phyloP scores from a whole-genome alignment of 2,329 filamentous ascomycete genomes.

The Zarea fungicola region DNA sequence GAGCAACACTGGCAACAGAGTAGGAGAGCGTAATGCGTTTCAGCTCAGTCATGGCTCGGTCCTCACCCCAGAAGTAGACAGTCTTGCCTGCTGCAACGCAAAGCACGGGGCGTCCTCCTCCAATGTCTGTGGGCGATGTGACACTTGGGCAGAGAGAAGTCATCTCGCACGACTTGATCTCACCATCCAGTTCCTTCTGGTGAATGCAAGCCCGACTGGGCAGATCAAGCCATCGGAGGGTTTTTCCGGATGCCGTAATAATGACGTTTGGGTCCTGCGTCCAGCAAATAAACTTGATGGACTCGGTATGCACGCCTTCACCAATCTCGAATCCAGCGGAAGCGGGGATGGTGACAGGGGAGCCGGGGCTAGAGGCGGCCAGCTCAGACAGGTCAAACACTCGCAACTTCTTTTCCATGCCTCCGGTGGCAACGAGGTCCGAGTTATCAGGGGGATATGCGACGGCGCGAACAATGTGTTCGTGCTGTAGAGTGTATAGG shows the following conservation, averaged over 20 bases:
- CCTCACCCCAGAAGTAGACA: slow-evolving; percentile 85
- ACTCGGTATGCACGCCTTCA: slow-evolving; percentile 72
- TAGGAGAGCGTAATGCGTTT: slow-evolving; percentile 78
- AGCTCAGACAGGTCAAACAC: slow-evolving; percentile 79
- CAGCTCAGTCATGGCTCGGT: slow-evolving; percentile 62
- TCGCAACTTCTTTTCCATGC: slow-evolving; percentile 92
- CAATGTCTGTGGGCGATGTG: slow-evolving; percentile 56
- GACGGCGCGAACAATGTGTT: slow-evolving; percentile 91
- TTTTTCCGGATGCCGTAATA: slow-evolving; percentile 88
- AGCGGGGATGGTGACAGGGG: slow-evolving; percentile 46
- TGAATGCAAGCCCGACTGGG: slow-evolving; percentile 69
- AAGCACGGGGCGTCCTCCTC: slow-evolving; percentile 65
- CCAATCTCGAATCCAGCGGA: slow-evolving; percentile 81
- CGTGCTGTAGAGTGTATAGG: slow-evolving; percentile 79
- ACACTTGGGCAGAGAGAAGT: slow-evolving; percentile 59
- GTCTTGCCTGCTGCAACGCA: slow-evolving; percentile 92
- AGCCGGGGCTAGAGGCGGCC: slow-evolving; percentile 33
- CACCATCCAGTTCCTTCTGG: slow-evolving; percentile 72
- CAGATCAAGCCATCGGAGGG: slow-evolving; percentile 90
- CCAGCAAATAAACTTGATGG: slow-evolving; percentile 97
- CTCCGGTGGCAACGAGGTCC: slow-evolving; percentile 86
- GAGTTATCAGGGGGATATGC: slow-evolving; percentile 79
- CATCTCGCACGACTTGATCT: slow-evolving; percentile 89
- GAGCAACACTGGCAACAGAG: slow-evolving; percentile 83
- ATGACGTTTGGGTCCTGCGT: slow-evolving; percentile 81